These are phyloP conservation scores for Ambrosiella beaveri DNA, from an alignment of 2,329 filamentous ascomycete genomes.

Conservation along the genomic window DNA sequence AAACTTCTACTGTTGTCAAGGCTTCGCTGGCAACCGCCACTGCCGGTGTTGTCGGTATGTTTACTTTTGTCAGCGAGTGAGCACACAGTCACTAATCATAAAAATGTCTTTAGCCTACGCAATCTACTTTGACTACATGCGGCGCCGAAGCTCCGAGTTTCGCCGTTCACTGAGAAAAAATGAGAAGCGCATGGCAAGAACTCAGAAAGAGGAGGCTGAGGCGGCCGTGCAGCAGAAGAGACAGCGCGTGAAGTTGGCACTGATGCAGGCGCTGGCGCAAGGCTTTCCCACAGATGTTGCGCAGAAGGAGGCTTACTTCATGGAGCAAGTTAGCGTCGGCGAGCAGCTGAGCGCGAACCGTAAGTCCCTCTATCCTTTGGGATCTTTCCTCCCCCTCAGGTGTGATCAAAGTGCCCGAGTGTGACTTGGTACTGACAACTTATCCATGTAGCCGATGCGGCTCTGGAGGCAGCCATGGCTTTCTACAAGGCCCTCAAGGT, in stretches of 20 bases:
- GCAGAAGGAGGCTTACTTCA: slow-evolving; percentile 91
- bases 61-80: not conserved
- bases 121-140: slow-evolving; percentile 51
- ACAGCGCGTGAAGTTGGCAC: slow-evolving; percentile 54
- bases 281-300: slow-evolving; percentile 83
- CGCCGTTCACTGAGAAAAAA: slow-evolving; percentile 54
- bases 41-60: slow-evolving; percentile 41
- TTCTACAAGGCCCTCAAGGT: slow-evolving; percentile 99
- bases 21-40: slow-evolving; percentile 44
- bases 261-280: slow-evolving; percentile 72
- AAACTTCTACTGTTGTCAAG: slow-evolving; percentile 38
- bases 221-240: slow-evolving; percentile 48
- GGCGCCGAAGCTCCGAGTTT: slow-evolving; percentile 47
- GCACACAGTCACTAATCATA: not conserved
- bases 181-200: slow-evolving; percentile 54
- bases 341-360: slow-evolving; percentile 71
- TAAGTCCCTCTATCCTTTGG: slow-evolving; percentile 25
- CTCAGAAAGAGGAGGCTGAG: slow-evolving; percentile 55
- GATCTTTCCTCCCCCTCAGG: too few relatives aligned
- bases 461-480: slow-evolving; percentile 71
- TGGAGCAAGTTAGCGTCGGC: slow-evolving; percentile 81
- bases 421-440: not conserved
- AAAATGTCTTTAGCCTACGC: slow-evolving; percentile 35
- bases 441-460: slow-evolving; percentile 37
- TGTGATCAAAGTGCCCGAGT: too few relatives aligned